phyloP scores from a whole-genome alignment of 768 basidiomycete species.

The Dioszegia crocea region DNA sequence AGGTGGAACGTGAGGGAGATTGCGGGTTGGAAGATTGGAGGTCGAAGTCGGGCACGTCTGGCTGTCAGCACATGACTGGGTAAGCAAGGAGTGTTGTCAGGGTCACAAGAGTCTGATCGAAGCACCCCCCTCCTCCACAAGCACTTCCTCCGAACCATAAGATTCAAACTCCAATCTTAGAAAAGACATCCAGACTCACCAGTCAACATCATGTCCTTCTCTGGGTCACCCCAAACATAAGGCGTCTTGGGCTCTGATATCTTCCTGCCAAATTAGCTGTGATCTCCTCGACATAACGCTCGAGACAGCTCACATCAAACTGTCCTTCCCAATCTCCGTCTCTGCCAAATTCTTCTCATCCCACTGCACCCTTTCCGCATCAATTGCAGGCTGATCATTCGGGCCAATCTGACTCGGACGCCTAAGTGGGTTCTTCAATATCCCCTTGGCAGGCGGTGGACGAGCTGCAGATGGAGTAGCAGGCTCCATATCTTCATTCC shows the following conservation, averaged over 20 bases:
- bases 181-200: no score
- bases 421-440: slow-evolving; percentile 37
- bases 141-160: no score
- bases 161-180: no score
- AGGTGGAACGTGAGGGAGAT: slow-evolving; percentile 6
- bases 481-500: not conserved
- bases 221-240: slow-evolving; percentile 62
- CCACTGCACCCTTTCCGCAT: slow-evolving; percentile 55
- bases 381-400: slow-evolving; percentile 3
- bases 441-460: slow-evolving; percentile 35
- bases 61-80: not conserved
- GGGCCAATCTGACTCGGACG: slow-evolving; percentile 11
- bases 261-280: slow-evolving; percentile 55
- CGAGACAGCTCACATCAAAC: slow-evolving; percentile 61
- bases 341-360: slow-evolving; percentile 89
- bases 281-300: not conserved
- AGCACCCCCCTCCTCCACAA: no score
- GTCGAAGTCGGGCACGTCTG: slow-evolving; percentile 79
- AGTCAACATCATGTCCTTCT: slow-evolving; percentile 51
- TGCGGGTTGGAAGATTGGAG: slow-evolving; percentile 50
- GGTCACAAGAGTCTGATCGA: no score
- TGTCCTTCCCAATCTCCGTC: slow-evolving; percentile 91
- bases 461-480: slow-evolving; percentile 14
- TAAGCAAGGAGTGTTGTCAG: no score
- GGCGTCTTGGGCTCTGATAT: slow-evolving; percentile 98